Percentiles rank a stretch among this genome's conserved stretches.
Evolutionary conservation across 2,329 filamentous ascomycete species (phyloP).

Genomic region (Aureobasidium mangrovei): DNA sequence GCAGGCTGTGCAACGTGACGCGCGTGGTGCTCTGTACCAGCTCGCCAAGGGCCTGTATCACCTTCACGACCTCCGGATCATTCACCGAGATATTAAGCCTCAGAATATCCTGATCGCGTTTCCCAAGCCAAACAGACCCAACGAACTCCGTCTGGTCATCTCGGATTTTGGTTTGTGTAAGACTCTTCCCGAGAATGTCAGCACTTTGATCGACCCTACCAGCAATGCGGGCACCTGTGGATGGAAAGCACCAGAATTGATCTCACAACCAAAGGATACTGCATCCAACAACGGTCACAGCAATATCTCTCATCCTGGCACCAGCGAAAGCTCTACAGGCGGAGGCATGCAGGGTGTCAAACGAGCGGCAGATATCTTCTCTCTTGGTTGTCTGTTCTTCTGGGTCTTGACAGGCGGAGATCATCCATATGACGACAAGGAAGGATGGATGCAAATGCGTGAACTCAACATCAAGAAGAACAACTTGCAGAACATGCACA

Average conservation of each 20-base stretch:
- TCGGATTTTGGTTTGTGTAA: slow-evolving; percentile 98
- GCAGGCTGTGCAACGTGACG: slow-evolving; percentile 61
- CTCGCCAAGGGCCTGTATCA: slow-evolving; percentile 84
- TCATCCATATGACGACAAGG: slow-evolving; percentile 90
- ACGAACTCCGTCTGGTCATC: slow-evolving; percentile 56
- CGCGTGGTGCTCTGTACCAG: slow-evolving; percentile 75
- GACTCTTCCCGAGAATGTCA: slow-evolving; percentile 89
- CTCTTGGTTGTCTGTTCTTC: slow-evolving; percentile 93
- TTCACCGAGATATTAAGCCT: slow-evolving; percentile 93
- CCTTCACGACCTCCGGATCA: slow-evolving; percentile 83
- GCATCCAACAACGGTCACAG: slow-evolving; percentile 36
- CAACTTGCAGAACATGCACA: slow-evolving; percentile 57
- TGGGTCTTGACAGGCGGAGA: slow-evolving; percentile 91
- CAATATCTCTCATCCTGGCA: slow-evolving; percentile 43
- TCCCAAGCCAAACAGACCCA: slow-evolving; percentile 47
- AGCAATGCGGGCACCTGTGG: slow-evolving; percentile 90
- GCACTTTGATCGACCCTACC: slow-evolving; percentile 88
- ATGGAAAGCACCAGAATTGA: slow-evolving; percentile 90
- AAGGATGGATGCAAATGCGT: slow-evolving; percentile 72
- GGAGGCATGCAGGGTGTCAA: slow-evolving; percentile 61
- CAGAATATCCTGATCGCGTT: slow-evolving; percentile 87
- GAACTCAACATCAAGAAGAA: slow-evolving; percentile 97
- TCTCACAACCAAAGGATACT: slow-evolving; percentile 49
- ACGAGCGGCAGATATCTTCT: slow-evolving; percentile 94
- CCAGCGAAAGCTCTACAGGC: slow-evolving; percentile 47